These are phyloP conservation scores for Hypocreales sp. DNA, from an alignment of 2,329 filamentous ascomycete species.

Conservation along the genomic window DNA sequence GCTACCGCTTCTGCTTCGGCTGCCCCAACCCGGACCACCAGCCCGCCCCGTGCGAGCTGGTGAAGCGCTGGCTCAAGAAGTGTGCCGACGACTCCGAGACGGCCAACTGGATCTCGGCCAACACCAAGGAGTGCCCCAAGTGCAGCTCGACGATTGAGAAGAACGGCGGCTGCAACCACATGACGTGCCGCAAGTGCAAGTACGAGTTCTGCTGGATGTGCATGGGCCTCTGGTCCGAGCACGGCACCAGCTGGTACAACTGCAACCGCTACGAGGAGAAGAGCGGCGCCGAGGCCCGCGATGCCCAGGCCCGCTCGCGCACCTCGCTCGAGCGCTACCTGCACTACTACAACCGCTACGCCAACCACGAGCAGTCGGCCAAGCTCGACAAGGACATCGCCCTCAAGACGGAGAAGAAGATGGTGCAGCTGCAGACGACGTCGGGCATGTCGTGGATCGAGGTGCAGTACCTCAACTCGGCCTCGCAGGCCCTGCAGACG, in stretches of 20 bases:
- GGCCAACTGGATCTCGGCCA: slow-evolving; percentile 97
- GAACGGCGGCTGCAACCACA: slow-evolving; percentile 95
- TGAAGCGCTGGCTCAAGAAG: slow-evolving; percentile 95
- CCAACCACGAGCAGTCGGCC: slow-evolving; percentile 96
- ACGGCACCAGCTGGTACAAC: slow-evolving; percentile 98
- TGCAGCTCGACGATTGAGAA: slow-evolving; percentile 98
- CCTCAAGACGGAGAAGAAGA: slow-evolving; percentile 95
- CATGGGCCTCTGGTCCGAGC: slow-evolving; percentile 97
- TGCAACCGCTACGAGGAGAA: slow-evolving; percentile 97
- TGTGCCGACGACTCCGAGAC: slow-evolving; percentile 97
- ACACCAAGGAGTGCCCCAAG: slow-evolving; percentile 95
- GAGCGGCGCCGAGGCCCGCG: slow-evolving; percentile 76
- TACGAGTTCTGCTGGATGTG: slow-evolving; percentile 99
- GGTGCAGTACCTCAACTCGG: slow-evolving; percentile 89
- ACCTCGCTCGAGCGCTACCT: slow-evolving; percentile 90
- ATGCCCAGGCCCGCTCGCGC: slow-evolving; percentile 80
- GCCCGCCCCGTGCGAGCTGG: slow-evolving; percentile 77
- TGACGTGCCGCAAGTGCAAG: slow-evolving; percentile 92
- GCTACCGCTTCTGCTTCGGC: slow-evolving; percentile 87
- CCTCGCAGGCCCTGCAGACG: slow-evolving; percentile 83
- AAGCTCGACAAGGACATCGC: slow-evolving; percentile 94
- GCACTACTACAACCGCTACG: slow-evolving; percentile 98
- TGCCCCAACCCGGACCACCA: slow-evolving; percentile 84
- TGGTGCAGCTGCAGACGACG: slow-evolving; percentile 85
- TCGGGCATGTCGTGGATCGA: slow-evolving; percentile 99